phyloP scores from a whole-genome alignment of 2,329 filamentous ascomycete genomes.

The Arthrobotrys megalospora region DNA sequence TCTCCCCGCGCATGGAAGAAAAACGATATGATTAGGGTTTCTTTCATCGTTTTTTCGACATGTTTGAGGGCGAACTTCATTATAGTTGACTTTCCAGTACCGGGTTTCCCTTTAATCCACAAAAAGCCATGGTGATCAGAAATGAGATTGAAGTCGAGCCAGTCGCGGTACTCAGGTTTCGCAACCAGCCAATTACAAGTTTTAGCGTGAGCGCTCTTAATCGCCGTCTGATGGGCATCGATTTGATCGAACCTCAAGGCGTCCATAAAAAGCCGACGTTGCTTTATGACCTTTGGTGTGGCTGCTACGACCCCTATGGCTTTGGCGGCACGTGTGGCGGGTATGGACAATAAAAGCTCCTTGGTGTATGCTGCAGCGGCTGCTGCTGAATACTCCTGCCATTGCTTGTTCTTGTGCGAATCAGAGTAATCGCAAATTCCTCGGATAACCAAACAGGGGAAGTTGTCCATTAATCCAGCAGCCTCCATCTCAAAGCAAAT shows the following conservation, averaged over 20 bases:
- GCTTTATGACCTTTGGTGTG: neutral
- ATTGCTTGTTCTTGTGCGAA: conserved; percentile 63
- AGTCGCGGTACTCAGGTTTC: conserved; percentile 66
- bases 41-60: conserved; percentile 57
- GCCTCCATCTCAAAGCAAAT: conserved; percentile 61
- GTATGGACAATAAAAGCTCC: conserved; percentile 7
- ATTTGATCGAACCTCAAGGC: conserved; percentile 68
- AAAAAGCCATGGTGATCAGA: conserved; percentile 63
- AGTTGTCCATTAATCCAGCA: conserved; percentile 44
- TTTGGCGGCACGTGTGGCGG: neutral
- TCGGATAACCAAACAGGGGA: conserved; percentile 26
- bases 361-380: conserved; percentile 26
- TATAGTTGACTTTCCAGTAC: conserved; percentile 69
- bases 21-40: conserved; percentile 67
- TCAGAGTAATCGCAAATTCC: conserved; percentile 63
- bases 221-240: conserved; percentile 67
- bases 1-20: conserved; percentile 71
- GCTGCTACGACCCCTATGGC: neutral
- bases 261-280: conserved; percentile 62
- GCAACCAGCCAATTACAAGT: conserved; percentile 69
- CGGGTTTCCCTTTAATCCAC: conserved; percentile 68
- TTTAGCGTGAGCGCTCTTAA: conserved; percentile 66
- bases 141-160: conserved; percentile 66
- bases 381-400: conserved; percentile 62
- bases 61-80: conserved; percentile 68